Evolutionary conservation across 2,329 filamentous ascomycete genomes (phyloP), one percentile per base, ranked within the genome.

Genomic region (Fusarium goolgardi): DNA sequence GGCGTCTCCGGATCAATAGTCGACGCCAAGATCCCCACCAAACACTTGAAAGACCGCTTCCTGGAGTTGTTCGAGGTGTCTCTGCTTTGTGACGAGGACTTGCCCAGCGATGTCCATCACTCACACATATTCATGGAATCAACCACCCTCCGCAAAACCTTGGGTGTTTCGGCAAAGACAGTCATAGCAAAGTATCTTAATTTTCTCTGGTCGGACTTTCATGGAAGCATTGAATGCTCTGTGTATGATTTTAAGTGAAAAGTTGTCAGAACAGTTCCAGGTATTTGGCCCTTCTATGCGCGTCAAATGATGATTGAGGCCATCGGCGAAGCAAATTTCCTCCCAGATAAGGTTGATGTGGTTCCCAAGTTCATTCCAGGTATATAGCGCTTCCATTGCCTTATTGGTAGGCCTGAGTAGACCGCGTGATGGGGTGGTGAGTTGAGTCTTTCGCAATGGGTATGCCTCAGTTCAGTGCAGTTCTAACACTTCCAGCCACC

Each of bases 111-210:
- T 6, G 2, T 62, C 3, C 11, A 3, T 1, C 13, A 15, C 5
- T 52, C 23, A 3, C 12, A 3, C 4, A 53, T 18, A n/a, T 43
- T 64, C 13, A 6, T 2, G 5, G 25, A 27, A 10, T 6, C 16
- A 1, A 10, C 15, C 1, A 5, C 4, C 2, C 2, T 10, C 13
- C 31, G 21, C 4, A 13, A 29, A 5, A 0, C 1, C 2, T 16
- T 29, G 8, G 4, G 5, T 0, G 16, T 55, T 0, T 40, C 37
- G 6, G 23, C 50, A 2, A 7, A 13, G 1, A 8, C 18, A 2
- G 56, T 37, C 3, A 47, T 34, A 1, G 27, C 4, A 4, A 2
- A 6, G 1, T 32, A 31, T 32, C 13, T 56, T 1, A n/a, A 25
- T 1, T 8, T 3, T 1, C 16, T 61, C 6, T 59, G 31, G 44